phyloP scores from a whole-genome alignment of 495 filamentous ascomycete species.

The Parathielavia hyrcaniae region DNA sequence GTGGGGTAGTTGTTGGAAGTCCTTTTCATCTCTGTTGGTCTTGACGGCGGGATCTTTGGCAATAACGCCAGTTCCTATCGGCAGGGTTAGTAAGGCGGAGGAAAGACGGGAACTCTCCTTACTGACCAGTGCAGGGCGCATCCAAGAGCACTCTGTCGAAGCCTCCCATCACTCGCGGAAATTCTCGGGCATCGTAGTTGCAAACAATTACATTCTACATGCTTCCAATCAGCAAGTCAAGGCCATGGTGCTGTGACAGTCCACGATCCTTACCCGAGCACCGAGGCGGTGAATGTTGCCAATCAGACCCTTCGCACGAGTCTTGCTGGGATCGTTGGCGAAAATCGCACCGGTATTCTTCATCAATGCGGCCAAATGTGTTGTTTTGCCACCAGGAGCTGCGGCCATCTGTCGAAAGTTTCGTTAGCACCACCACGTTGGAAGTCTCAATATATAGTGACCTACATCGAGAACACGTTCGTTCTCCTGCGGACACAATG shows the following conservation, averaged over 20 bases:
- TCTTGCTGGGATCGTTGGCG: conserved; percentile 92
- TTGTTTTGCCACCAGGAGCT: conserved; percentile 95
- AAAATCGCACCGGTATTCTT: conserved; percentile 96
- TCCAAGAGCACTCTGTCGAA: conserved; percentile 60
- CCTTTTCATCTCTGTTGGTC: conserved; percentile 91
- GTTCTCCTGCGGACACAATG: conserved; percentile 84
- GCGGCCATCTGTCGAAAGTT: conserved; percentile 71
- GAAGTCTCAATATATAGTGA: background rate
- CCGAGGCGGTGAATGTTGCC: conserved; percentile 97
- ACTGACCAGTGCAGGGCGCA: conserved; percentile 40
- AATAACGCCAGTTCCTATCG: conserved; percentile 60
- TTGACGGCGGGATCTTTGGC: conserved; percentile 92
- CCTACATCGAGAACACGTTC: conserved; percentile 64
- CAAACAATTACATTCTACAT: conserved; percentile 76
- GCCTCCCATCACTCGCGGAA: conserved; percentile 88
- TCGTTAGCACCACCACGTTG: conserved; percentile 11
- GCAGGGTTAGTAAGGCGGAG: background rate
- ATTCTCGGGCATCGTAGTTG: conserved; percentile 87
- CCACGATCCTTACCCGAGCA: conserved; percentile 45
- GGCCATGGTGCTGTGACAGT: background rate
- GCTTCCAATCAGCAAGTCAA: background rate
- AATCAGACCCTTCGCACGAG: conserved; percentile 90
- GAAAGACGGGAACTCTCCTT: too few species aligned
- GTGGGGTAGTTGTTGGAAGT: conserved; percentile 87
- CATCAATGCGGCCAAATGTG: conserved; percentile 94